Percentiles rank a stretch among this genome's conserved stretches.
These are phyloP conservation scores for Colletotrichum sp. DNA, from an alignment of 2,329 filamentous ascomycete species.

Conservation along the genomic window DNA sequence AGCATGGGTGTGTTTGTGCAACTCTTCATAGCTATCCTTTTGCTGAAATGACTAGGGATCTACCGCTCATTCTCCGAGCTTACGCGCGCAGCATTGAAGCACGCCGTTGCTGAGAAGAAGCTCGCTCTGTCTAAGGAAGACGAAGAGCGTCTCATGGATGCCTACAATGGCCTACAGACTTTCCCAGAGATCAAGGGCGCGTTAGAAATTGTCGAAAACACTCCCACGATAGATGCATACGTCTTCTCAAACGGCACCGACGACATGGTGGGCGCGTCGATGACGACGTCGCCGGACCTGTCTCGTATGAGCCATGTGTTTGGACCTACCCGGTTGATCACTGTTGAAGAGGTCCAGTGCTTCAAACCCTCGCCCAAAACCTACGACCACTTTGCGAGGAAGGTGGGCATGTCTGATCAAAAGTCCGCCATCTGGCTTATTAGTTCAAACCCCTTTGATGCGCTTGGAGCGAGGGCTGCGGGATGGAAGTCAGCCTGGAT, in stretches of 20 bases:
- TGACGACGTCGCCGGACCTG: constrained; percentile 61
- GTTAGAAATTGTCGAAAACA: constrained; percentile 49
- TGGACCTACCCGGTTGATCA: constrained; percentile 49
- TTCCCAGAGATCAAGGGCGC: constrained; percentile 67
- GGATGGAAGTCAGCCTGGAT: constrained; percentile 72
- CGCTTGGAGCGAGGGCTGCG: constrained; percentile 64
- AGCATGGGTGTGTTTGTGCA: constrained; percentile 67
- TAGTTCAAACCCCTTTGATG: constrained; percentile 75
- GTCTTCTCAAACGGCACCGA: constrained; percentile 75
- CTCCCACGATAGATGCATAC: constrained; percentile 52
- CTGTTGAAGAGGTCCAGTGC: constrained; percentile 60
- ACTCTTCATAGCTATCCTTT: neutral
- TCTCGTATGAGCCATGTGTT: constrained; percentile 52
- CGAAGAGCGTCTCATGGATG: constrained; percentile 58
- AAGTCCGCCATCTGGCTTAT: constrained; percentile 68
- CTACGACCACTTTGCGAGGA: constrained; percentile 63
- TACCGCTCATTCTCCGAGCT: constrained; percentile 68
- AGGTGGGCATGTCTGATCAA: constrained; percentile 48
- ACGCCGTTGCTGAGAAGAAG: constrained; percentile 65
- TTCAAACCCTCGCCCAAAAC: constrained; percentile 70
- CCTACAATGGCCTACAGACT: constrained; percentile 67
- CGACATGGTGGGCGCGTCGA: constrained; percentile 64
- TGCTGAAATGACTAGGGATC: constrained; percentile 44
- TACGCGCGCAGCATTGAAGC: constrained; percentile 62
- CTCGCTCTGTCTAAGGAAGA: constrained; percentile 47